Base-by-base conservation (phyloP, 495 filamentous ascomycete species). In the Hypomontagnella submonticulosa region DNA sequence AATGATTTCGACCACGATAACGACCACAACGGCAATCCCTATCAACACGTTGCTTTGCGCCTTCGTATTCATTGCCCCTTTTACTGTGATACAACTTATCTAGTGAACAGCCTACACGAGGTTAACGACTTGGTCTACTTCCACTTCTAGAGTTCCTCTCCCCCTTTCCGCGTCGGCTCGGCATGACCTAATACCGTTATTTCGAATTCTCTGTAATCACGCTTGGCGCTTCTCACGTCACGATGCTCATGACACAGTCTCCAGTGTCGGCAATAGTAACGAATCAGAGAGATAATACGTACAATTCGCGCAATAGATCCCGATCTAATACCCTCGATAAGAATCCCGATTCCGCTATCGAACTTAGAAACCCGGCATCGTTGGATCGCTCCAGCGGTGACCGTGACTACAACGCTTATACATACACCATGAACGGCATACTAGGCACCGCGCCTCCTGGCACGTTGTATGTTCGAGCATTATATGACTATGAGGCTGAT, bases 401-500 rank as follows among this genome's bases (percentile, higher is more conserved):
- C 69, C 74, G 74, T 70, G 72, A 72, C 54, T 64, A 65, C 13
- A 73, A 73, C 38, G 71, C 51, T 43, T 66, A 73, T 10, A 65
- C 67, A 38, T 71, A 72, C 73, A 79, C 73, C 60, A 91, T 91
- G 88, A 89, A 89, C 74, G 87, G 88, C 60, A 85, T 90, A 70
- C 81, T 85, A 58, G 87, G 88, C 59, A 86, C 85, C 69, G 85
- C 90, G 66, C 88, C 90, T 36, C 84, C 87, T 16, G 86, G 92
- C 64, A 87, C 88, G 64, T 88, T 97, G 78, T 97, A 93, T 73
- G 96, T 99, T 71, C 91, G 93, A 66, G 95, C 95, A 13, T 85
- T 97, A 58, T 99, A 98, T 81, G 92, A 97, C 78, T 99, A 98
- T 77, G 90, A 96, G 72, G 92, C 96, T 61, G 93, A 98, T 76